phyloP scores from a whole-genome alignment of 306 rosid genomes.

The Cucurbita argyrosperma region DNA sequence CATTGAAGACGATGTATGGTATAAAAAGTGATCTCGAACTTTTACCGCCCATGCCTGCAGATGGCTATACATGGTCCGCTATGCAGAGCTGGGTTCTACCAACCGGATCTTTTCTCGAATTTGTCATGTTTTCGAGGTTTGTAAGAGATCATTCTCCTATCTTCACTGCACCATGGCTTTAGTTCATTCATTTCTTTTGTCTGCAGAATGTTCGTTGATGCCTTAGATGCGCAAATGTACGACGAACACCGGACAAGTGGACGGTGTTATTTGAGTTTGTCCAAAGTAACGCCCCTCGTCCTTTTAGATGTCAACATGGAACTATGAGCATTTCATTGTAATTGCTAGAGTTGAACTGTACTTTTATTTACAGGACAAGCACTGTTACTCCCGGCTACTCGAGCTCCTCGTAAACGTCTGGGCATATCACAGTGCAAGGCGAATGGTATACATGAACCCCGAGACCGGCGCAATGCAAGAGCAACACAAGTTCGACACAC shows the following conservation, averaged over 20 bases:
- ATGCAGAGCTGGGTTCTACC: constrained; percentile 89
- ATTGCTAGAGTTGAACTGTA: not conserved
- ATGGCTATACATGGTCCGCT: constrained; percentile 80
- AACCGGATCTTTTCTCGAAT: constrained; percentile 79
- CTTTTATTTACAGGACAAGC: constrained; percentile 50
- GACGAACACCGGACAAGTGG: constrained; percentile 66
- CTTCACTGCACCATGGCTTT: not conserved
- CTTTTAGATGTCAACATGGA: not conserved
- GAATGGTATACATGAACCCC: constrained; percentile 67
- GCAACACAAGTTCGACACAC: constrained; percentile 53
- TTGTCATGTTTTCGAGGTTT: constrained; percentile 94
- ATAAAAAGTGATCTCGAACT: constrained; percentile 27
- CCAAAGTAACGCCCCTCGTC: constrained; percentile 38
- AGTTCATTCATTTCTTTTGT: not conserved
- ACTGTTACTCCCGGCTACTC: constrained; percentile 78
- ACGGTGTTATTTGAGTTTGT: constrained; percentile 60
- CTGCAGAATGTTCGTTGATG: constrained; percentile 87
- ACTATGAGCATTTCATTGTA: not conserved
- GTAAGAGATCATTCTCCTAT: not conserved
- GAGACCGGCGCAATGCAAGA: constrained; percentile 74
- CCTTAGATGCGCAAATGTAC: constrained; percentile 67
- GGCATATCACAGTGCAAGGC: constrained; percentile 88
- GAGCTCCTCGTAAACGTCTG: constrained; percentile 78
- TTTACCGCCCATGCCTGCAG: constrained; percentile 78
- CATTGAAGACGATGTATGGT: constrained; percentile 76